Percentiles rank a stretch among this genome's conserved stretches.
Conservation (phyloP, 2,329 filamentous ascomycete species). For the Sarocladiaceae sp. region DNA sequence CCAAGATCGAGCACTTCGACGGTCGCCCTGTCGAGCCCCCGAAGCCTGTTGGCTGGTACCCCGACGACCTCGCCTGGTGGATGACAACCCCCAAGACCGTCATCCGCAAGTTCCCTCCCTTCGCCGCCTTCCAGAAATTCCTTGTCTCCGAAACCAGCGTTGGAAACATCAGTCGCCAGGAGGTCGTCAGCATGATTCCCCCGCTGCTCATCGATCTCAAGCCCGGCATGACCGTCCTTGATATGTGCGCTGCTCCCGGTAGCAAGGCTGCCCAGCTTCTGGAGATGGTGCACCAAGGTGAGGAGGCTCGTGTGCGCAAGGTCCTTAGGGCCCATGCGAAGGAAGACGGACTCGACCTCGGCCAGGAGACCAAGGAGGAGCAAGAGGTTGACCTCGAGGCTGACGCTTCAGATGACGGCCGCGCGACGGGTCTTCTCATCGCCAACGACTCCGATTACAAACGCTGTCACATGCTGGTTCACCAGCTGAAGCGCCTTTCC, state of each 20-base stretch:
- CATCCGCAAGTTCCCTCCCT: constrained; percentile 86
- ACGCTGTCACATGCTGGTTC: constrained; percentile 92
- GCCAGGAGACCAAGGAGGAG: constrained; percentile 40
- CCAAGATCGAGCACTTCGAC: constrained; percentile 74
- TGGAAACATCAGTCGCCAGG: constrained; percentile 94
- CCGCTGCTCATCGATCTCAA: constrained; percentile 86
- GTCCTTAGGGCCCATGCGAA: constrained; percentile 58
- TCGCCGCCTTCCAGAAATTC: constrained; percentile 95
- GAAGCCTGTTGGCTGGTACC: constrained; percentile 81
- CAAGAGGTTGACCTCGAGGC: constrained; percentile 46
- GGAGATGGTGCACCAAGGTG: constrained; percentile 87
- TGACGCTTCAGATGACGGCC: constrained; percentile 67
- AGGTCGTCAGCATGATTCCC: constrained; percentile 98
- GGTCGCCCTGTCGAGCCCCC: constrained; percentile 78
- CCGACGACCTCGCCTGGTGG: constrained; percentile 89
- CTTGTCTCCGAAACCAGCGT: constrained; percentile 95
- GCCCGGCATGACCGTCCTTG: constrained; percentile 87
- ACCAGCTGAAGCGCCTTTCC: constrained; percentile 94
- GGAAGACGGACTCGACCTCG: constrained; percentile 51
- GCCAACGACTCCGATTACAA: constrained; percentile 97
- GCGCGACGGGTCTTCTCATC: constrained; percentile 84
- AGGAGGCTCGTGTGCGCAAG: constrained; percentile 77
- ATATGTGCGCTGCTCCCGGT: constrained; percentile 93
- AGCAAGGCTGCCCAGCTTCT: constrained; percentile 95
- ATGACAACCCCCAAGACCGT: constrained; percentile 98